Percentiles rank a stretch among this genome's conserved stretches.
phyloP scores from a whole-genome alignment of 352 stramenopile genomes.

The Pythium phragmitis region DNA sequence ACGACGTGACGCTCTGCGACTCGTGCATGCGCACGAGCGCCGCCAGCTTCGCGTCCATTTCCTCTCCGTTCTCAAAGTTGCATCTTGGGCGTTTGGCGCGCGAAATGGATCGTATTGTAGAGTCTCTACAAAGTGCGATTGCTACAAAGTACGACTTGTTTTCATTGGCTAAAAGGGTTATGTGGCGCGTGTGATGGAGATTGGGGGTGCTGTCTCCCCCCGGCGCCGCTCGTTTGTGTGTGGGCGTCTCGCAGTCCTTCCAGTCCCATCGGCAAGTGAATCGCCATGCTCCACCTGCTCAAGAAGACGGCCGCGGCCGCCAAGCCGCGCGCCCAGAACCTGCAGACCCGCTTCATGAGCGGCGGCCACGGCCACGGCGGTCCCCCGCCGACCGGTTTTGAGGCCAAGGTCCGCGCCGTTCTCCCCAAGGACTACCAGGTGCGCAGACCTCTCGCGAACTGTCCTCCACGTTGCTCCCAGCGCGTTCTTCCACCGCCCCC shows the following conservation, averaged over 20 bases:
- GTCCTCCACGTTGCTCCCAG: neutral
- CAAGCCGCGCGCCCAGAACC: constrained; percentile 44
- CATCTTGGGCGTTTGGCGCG: neutral
- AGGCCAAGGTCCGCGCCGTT: constrained; percentile 84
- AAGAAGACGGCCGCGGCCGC: constrained; percentile 63
- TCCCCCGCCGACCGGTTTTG: constrained; percentile 66
- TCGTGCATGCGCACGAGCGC: constrained; percentile 35
- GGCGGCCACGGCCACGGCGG: constrained; percentile 55
- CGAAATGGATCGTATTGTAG: constrained; percentile 8
- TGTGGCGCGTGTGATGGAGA: constrained; percentile 18
- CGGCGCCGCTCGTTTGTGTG: constrained; percentile 2
- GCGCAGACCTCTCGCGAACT: constrained; percentile 14
- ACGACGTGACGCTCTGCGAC: constrained; percentile 5
- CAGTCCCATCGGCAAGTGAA: constrained; percentile 17
- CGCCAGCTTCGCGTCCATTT: constrained; percentile 19
- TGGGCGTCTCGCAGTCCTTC: constrained; percentile 11
- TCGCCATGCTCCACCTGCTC: constrained; percentile 69
- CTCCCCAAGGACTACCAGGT: constrained; percentile 88
- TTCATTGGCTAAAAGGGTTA: constrained; percentile 25
- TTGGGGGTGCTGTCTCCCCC: neutral
- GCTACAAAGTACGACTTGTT: constrained; percentile 9
- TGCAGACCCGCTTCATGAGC: constrained; percentile 76
- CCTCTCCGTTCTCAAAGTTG: neutral
- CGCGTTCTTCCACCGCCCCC: neutral
- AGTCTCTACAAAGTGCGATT: constrained; percentile 3